phyloP scores from a whole-genome alignment of 441 rosid genomes.

The Erodium moschatum region DNA sequence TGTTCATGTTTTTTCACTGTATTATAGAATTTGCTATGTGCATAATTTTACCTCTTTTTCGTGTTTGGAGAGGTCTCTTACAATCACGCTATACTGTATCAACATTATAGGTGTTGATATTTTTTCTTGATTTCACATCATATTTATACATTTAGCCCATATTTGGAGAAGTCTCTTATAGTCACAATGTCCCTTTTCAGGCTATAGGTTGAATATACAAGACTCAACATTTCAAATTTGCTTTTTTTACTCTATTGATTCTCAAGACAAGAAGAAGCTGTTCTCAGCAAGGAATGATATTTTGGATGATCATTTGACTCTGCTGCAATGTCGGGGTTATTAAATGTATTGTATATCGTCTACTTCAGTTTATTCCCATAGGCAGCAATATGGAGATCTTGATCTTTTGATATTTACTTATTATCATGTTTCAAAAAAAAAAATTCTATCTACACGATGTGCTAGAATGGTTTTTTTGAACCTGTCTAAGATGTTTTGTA shows the following conservation, averaged over 20 bases:
- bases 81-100: neutral
- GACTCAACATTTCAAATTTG: conserved; percentile 24
- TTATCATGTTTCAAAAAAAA: too few species aligned
- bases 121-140: neutral
- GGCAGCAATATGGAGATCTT: neutral
- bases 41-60: neutral
- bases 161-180: conserved; percentile 20
- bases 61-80: conserved; percentile 1
- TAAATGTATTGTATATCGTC: conserved; percentile 50
- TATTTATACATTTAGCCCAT: neutral
- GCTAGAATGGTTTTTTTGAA: neutral
- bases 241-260: conserved; percentile 19
- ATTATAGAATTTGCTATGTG: neutral
- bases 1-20: neutral
- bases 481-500: neutral
- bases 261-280: conserved; percentile 28
- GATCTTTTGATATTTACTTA: neutral
- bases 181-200: conserved; percentile 34
- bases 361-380: conserved; percentile 13
- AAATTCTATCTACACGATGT: neutral
- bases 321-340: conserved; percentile 77
- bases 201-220: conserved; percentile 24
- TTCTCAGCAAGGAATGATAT: conserved; percentile 41
- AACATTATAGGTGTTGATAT: neutral
- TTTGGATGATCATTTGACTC: conserved; percentile 47